phyloP scores from a whole-genome alignment of 345 rosid species.

The Erysimum cheiranthoides region DNA sequence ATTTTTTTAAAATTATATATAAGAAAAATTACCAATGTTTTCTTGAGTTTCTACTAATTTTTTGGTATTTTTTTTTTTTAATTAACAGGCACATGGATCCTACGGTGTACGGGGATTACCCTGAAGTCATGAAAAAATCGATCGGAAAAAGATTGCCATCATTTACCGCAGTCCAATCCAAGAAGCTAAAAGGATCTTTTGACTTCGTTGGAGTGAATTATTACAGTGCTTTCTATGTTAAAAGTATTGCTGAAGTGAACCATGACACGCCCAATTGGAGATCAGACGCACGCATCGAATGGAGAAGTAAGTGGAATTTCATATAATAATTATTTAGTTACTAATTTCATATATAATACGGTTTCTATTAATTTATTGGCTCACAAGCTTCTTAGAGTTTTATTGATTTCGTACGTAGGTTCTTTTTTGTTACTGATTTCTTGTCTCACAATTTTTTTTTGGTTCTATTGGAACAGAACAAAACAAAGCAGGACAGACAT shows the following conservation, averaged over 20 bases:
- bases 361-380: not conserved
- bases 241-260: conserved; percentile 35
- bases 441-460: conserved; percentile 20
- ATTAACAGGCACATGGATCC: conserved; percentile 48
- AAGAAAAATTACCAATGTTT: not conserved
- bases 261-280: conserved; percentile 44
- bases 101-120: conserved; percentile 47
- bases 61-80: no score
- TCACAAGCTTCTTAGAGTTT: not conserved
- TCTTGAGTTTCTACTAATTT: not conserved
- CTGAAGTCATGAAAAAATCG: conserved; percentile 42
- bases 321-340: not conserved
- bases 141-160: conserved; percentile 45
- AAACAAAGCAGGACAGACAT: conserved; percentile 46
- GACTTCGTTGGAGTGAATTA: conserved; percentile 49
- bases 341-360: not conserved
- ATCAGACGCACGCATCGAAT: conserved; percentile 49
- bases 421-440: conserved; percentile 1
- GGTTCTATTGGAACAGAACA: conserved; percentile 31
- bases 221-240: conserved; percentile 45
- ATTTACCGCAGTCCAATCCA: conserved; percentile 39
- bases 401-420: not conserved
- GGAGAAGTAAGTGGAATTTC: conserved; percentile 47
- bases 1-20: not conserved
- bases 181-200: conserved; percentile 42